Base-by-base conservation (phyloP, 2,329 filamentous ascomycete genomes). In the Aspergillus fijiensis region DNA sequence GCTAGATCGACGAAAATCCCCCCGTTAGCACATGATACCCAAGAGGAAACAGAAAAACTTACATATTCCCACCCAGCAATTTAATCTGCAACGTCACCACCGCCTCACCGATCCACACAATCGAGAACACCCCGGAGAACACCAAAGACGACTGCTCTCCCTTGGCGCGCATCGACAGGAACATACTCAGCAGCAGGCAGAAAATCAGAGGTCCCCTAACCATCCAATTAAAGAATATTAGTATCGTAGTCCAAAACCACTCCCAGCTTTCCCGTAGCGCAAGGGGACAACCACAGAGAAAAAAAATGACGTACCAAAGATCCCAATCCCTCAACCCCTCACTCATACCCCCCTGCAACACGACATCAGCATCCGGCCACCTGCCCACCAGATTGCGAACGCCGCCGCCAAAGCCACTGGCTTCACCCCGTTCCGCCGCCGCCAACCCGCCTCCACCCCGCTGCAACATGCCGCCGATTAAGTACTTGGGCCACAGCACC, bases 21-120 rank as follows among this genome's bases (percentile, higher is more conserved):
- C 16, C 29, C 23, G 55, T 73, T 55, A 73, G 69, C 60, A 60
- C 16, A n/a, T 16, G 42, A 25, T 16, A 25, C 12, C 51, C 21
- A 21, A 2, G 11, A 45, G 16, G 23, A 16, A 50, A 55, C 51
- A 55, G 58, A 4, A 51, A 29, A 25, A 59, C 47, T 31, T 10
- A 98, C 94, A 99, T 97, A 80, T 95, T 97, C 50, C 95, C 95
- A 60, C 95, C 95, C 60, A 99, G 79, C 68, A 99, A 82, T 80
- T 96, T 96, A 76, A 99, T 98, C 83, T 99, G 95, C 72, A 96
- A 79, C n/a, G 95, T 99, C 60, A 99, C 95, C 3, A 96, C 89
- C 1, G 93, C 93, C 81, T 98, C 93, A 29, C 93, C 95, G 60
- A 99, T 87, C 95, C 95, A 99, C 57, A 99, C 89, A 78, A 96